Evolutionary conservation across 2,329 filamentous ascomycete genomes (phyloP).

Genomic region (Fusarium annulatum): DNA sequence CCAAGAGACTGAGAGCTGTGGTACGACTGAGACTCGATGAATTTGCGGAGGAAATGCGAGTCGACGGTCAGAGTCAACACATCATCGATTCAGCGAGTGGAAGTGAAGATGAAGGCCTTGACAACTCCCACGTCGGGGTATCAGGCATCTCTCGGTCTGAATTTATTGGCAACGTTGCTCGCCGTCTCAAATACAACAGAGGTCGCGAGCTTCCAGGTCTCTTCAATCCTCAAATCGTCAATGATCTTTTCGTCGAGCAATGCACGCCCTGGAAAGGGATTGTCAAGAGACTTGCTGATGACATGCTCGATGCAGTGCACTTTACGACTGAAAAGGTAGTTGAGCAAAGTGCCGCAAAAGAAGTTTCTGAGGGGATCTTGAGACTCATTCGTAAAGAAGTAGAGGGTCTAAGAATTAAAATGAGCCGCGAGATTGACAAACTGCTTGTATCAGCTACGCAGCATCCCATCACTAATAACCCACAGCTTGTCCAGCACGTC

Average conservation of each 20-base stretch:
- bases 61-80: neutral
- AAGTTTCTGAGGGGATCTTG: neutral
- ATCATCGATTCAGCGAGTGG: constrained; percentile 1
- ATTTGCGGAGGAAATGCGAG: neutral
- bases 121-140: fast-evolving
- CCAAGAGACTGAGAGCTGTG: neutral
- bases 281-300: constrained; percentile 45
- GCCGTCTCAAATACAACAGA: constrained; percentile 37
- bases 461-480: neutral
- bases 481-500: neutral
- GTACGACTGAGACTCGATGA: neutral
- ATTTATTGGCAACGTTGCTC: constrained; percentile 38
- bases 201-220: constrained; percentile 67
- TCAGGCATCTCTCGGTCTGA: constrained; percentile 13
- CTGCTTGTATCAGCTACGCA: neutral
- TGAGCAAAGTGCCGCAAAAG: neutral
- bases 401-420: neutral
- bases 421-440: neutral
- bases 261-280: constrained; percentile 64
- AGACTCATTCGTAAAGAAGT: neutral
- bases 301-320: constrained; percentile 25
- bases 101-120: neutral
- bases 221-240: constrained; percentile 69
- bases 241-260: constrained; percentile 70
- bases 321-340: neutral